These are phyloP conservation scores for Capsella rubella DNA, from an alignment of 441 rosid species.

Conservation along the genomic window DNA sequence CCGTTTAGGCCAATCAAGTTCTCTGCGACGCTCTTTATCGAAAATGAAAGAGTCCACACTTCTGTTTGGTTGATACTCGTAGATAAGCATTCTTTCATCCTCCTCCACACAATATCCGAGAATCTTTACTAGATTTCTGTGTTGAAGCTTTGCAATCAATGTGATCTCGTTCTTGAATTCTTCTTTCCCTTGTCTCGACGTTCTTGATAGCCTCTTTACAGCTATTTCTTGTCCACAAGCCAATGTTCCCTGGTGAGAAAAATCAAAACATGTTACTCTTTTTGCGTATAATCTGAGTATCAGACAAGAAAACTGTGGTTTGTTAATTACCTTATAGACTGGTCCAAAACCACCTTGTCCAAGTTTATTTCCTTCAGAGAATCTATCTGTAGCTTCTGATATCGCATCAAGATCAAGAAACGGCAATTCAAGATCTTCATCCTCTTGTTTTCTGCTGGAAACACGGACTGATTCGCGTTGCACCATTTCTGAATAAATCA, in stretches of 20 bases:
- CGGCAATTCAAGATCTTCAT: slow-evolving; percentile 44
- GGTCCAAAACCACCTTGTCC: slow-evolving; percentile 66
- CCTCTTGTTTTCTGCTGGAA: slow-evolving; percentile 39
- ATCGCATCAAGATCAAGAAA: slow-evolving; percentile 46
- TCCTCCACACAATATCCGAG: slow-evolving; percentile 58
- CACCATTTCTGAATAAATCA: slow-evolving; percentile 19
- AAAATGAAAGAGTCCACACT: slow-evolving; percentile 65
- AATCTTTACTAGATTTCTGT: slow-evolving; percentile 67
- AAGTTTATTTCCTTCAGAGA: slow-evolving; percentile 52
- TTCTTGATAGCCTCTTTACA: slow-evolving; percentile 60
- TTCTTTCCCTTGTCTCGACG: slow-evolving; percentile 59
- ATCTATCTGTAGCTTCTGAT: slow-evolving; percentile 49
- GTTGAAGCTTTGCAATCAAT: slow-evolving; percentile 71
- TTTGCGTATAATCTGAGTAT: background rate
- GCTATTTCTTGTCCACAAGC: slow-evolving; percentile 60
- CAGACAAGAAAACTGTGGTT: background rate
- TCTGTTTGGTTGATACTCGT: slow-evolving; percentile 59
- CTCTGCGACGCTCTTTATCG: slow-evolving; percentile 41
- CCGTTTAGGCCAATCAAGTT: slow-evolving; percentile 51
- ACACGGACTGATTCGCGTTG: slow-evolving; percentile 30
- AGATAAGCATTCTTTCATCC: slow-evolving; percentile 64
- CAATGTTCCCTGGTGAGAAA: slow-evolving; percentile 40
- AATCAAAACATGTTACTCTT: background rate
- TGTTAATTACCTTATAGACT: slow-evolving; percentile 53
- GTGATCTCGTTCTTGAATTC: slow-evolving; percentile 69